Evolutionary conservation across 495 filamentous ascomycete species (phyloP).

Genomic region (Penicillium canescens): DNA sequence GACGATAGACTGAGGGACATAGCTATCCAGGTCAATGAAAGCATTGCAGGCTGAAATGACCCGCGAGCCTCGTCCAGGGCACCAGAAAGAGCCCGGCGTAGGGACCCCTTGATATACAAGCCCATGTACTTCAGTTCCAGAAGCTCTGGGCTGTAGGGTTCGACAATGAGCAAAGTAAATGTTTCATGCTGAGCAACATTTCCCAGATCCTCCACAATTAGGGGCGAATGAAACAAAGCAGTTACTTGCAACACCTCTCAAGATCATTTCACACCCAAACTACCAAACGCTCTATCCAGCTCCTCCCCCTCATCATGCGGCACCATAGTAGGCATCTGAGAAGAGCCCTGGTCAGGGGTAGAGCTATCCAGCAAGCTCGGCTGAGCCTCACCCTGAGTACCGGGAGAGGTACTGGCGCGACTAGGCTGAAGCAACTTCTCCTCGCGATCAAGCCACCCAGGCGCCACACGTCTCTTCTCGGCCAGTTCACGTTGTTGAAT

Average conservation of each 20-base stretch:
- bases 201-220: not conserved
- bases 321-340: conserved; percentile 45
- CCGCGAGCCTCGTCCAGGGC: not conserved
- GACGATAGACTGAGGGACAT: not conserved
- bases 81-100: not conserved
- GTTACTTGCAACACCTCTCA: not conserved
- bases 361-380: conserved; percentile 48
- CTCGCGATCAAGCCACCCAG: conserved; percentile 92
- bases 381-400: conserved; percentile 25
- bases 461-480: conserved; percentile 88
- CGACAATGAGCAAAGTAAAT: too few species aligned
- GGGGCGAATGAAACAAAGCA: not conserved
- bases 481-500: conserved; percentile 78
- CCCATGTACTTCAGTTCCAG: too few species aligned
- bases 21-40: not conserved
- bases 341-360: conserved; percentile 39
- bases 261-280: conserved; percentile 52
- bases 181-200: not conserved
- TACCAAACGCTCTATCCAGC: conserved; percentile 87
- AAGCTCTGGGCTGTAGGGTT: too few species aligned
- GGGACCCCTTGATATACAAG: not conserved
- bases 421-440: conserved; percentile 77
- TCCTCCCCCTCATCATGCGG: conserved; percentile 69
- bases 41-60: not conserved
- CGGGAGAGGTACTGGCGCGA: conserved; percentile 15